Evolutionary conservation across 108 stramenopile species (phyloP).

Genomic region (Cyclotella sp.): DNA sequence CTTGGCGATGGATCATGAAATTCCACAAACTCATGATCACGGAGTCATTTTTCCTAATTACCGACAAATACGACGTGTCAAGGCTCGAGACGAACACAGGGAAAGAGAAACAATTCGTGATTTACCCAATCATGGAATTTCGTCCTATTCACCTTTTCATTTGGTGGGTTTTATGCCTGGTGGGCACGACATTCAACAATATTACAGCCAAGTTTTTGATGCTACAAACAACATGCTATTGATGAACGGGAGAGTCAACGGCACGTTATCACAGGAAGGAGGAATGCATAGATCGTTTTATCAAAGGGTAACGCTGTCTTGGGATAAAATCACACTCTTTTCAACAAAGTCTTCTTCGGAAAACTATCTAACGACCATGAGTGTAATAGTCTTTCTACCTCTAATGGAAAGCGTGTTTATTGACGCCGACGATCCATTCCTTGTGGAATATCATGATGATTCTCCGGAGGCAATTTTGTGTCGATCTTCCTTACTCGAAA

Average conservation of each 20-base stretch:
- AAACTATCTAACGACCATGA: constrained; percentile 18
- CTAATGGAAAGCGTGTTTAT: constrained; percentile 46
- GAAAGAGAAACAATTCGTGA: constrained; percentile 29
- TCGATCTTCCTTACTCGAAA: constrained; percentile 6
- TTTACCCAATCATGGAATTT: constrained; percentile 3
- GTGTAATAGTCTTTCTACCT: constrained; percentile 42
- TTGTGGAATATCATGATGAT: constrained; percentile 23
- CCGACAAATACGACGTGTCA: constrained; percentile 13
- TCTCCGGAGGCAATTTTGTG: constrained; percentile 20
- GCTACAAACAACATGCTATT: not conserved
- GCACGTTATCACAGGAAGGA: constrained; percentile 29
- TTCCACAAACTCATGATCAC: not conserved
- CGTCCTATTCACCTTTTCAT: constrained; percentile 31
- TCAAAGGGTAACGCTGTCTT: constrained; percentile 25
- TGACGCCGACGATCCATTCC: constrained; percentile 59
- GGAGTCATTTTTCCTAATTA: constrained; percentile 2
- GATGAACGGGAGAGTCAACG: constrained; percentile 22
- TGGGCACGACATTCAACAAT: not conserved
- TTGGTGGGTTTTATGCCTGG: constrained; percentile 21
- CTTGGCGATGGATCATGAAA: constrained; percentile 17
- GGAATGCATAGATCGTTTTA: constrained; percentile 44
- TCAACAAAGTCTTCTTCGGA: not conserved
- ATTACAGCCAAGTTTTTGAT: not conserved
- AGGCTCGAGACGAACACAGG: constrained; percentile 7
- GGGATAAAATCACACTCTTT: not conserved